These are phyloP conservation scores for Paradendryphiella salina DNA, from an alignment of 2,329 filamentous ascomycete genomes.

Conservation along the genomic window DNA sequence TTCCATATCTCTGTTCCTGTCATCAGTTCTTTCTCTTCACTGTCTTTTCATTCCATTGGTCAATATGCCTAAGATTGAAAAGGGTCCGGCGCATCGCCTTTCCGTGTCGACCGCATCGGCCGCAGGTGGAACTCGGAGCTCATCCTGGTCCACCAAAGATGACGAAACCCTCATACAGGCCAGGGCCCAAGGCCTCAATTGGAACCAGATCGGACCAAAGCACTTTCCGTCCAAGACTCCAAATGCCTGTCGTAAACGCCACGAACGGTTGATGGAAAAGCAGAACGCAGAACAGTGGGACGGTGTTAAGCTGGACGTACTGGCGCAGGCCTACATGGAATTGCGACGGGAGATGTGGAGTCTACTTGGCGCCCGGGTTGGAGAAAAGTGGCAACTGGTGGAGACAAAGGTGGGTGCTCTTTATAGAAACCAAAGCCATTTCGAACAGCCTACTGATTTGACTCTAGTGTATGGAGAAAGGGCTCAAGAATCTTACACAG, in stretches of 20 bases:
- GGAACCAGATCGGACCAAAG: constrained; percentile 75
- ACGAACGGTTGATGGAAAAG: constrained; percentile 80
- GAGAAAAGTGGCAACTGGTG: constrained; percentile 66
- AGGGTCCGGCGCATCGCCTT: constrained; percentile 35
- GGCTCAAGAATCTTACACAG: constrained; percentile 77
- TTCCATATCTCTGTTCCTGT: constrained; percentile 15
- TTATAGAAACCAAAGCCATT: not conserved
- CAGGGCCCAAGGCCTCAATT: constrained; percentile 76
- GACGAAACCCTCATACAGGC: constrained; percentile 74
- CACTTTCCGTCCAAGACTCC: constrained; percentile 76
- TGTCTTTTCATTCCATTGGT: constrained; percentile 26
- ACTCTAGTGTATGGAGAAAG: constrained; percentile 76
- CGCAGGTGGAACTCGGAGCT: constrained; percentile 42
- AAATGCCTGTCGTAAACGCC: constrained; percentile 87
- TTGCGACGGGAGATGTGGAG: constrained; percentile 82
- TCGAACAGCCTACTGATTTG: constrained; percentile 13
- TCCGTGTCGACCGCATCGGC: constrained; percentile 41
- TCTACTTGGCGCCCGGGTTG: constrained; percentile 65
- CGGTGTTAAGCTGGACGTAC: constrained; percentile 69
- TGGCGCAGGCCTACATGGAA: constrained; percentile 78
- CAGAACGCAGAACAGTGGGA: constrained; percentile 77
- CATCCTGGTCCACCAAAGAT: constrained; percentile 70
- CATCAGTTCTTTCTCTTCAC: constrained; percentile 18
- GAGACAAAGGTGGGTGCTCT: constrained; percentile 70
- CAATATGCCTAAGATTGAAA: constrained; percentile 54